phyloP scores from a whole-genome alignment of 352 stramenopile species.

The Phytophthora cactorum region DNA sequence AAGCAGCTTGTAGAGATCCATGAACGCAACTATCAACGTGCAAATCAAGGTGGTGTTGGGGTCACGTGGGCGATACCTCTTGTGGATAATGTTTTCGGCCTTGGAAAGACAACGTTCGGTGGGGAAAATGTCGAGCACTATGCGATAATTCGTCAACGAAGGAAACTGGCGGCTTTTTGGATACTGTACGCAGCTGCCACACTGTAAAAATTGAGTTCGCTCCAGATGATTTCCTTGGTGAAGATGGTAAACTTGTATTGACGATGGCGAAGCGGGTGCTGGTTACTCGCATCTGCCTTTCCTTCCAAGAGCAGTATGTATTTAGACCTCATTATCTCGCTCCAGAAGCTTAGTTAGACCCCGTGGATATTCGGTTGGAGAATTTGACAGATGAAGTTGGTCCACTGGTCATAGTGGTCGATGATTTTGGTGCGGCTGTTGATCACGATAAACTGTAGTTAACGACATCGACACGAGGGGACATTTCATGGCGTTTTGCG shows the following conservation, averaged over 20 bases:
- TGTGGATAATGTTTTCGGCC: constrained; percentile 17
- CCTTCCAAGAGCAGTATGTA: background rate
- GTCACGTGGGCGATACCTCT: constrained; percentile 9
- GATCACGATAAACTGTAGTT: background rate
- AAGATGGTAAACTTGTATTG: no score
- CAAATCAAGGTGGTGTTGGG: background rate
- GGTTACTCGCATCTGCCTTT: background rate
- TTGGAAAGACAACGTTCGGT: constrained; percentile 24
- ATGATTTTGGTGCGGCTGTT: constrained; percentile 19
- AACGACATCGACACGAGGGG: background rate
- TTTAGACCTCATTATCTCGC: background rate
- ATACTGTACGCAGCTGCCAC: background rate
- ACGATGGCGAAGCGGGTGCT: no score
- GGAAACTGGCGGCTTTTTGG: background rate
- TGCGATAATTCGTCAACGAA: background rate
- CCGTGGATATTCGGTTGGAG: background rate
- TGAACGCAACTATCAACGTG: background rate
- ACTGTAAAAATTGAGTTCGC: background rate
- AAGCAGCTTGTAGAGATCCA: background rate
- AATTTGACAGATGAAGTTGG: constrained; percentile 26
- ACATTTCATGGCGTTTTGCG: background rate
- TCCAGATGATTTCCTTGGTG: background rate
- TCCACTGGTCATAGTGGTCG: constrained; percentile 31
- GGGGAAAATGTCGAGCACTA: constrained; percentile 5
- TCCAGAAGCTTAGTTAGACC: background rate